Evolutionary conservation across 345 rosid species (phyloP).

Genomic region (Bretschneidera sinensis): DNA sequence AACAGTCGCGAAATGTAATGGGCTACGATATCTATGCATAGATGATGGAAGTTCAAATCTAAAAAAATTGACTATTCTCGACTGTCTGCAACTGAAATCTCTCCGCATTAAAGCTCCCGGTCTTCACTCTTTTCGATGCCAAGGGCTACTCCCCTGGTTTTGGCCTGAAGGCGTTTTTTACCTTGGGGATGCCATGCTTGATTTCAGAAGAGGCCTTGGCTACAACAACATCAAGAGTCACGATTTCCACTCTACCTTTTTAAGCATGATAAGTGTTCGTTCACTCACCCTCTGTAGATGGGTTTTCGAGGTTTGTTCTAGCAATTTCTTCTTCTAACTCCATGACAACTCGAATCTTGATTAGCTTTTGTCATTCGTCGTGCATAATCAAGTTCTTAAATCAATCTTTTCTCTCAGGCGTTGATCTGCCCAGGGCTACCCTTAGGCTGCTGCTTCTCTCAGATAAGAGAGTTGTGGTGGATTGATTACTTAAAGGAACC

Average conservation of each 20-base stretch:
- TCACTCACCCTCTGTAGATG: slow-evolving; percentile 52
- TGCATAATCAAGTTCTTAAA: slow-evolving; percentile 21
- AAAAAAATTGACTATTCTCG: slow-evolving; percentile 40
- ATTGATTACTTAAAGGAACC: slow-evolving; percentile 35
- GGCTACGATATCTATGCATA: slow-evolving; percentile 35
- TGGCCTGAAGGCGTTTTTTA: slow-evolving; percentile 48
- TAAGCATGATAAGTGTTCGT: slow-evolving; percentile 49
- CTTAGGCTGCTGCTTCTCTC: no score
- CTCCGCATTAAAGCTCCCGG: slow-evolving; percentile 37
- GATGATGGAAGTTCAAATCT: no score
- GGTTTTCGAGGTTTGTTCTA: slow-evolving; percentile 65
- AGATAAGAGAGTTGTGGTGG: slow-evolving; percentile 62
- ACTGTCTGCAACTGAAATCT: slow-evolving; percentile 30
- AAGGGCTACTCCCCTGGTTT: slow-evolving; percentile 40
- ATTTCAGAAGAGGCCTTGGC: slow-evolving; percentile 42
- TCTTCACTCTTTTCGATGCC: slow-evolving; percentile 32
- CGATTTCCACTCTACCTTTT: slow-evolving; percentile 31
- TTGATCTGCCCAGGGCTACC: slow-evolving; percentile 40
- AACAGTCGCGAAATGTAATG: slow-evolving; percentile 37
- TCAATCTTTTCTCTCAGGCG: slow-evolving; percentile 29
- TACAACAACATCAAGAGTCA: slow-evolving; percentile 14
- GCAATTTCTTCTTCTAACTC: no score
- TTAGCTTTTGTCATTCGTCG: no score
- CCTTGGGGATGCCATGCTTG: slow-evolving; percentile 44
- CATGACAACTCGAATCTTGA: no score